A percentile compares a stretch with the other conserved stretches of the same genome.
Evolutionary conservation across 2,329 filamentous ascomycete species (phyloP).

Genomic region (Neofusicoccum cordaticola): DNA sequence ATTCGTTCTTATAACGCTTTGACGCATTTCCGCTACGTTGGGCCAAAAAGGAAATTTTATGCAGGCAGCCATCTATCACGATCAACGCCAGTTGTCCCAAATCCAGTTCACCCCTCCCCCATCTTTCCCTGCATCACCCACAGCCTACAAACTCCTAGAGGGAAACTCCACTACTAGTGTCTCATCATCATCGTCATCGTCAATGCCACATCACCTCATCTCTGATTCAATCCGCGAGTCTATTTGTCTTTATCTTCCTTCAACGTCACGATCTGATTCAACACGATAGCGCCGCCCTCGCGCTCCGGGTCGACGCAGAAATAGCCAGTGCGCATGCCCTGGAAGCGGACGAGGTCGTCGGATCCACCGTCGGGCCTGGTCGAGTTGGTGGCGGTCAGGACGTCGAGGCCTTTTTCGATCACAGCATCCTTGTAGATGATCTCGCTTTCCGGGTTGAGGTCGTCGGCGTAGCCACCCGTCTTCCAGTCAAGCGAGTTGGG

Average conservation of each 20-base stretch:
- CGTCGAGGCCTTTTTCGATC: slow-evolving; percentile 79
- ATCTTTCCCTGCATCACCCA: too few species aligned
- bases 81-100: too few species aligned
- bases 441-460: slow-evolving; percentile 83
- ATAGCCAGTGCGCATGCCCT: slow-evolving; percentile 85
- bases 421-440: slow-evolving; percentile 73
- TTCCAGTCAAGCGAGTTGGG: slow-evolving; percentile 66
- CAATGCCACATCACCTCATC: not conserved
- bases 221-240: not conserved
- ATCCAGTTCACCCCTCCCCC: too few species aligned
- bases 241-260: slow-evolving; percentile 66
- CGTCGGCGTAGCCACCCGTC: slow-evolving; percentile 76
- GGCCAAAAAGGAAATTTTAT: too few species aligned
- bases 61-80: too few species aligned
- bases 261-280: slow-evolving; percentile 88
- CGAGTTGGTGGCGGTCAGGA: slow-evolving; percentile 71
- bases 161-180: not conserved
- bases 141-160: too few species aligned
- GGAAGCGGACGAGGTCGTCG: slow-evolving; percentile 69
- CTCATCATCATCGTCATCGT: not conserved
- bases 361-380: slow-evolving; percentile 56
- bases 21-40: too few species aligned
- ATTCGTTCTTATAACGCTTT: too few species aligned
- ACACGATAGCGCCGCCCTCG: slow-evolving; percentile 69
- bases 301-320: slow-evolving; percentile 79